Evolutionary conservation across 768 basidiomycete genomes (phyloP), one percentile per base, ranked within the genome.

Genomic region (Podaxis carcinomalis): DNA sequence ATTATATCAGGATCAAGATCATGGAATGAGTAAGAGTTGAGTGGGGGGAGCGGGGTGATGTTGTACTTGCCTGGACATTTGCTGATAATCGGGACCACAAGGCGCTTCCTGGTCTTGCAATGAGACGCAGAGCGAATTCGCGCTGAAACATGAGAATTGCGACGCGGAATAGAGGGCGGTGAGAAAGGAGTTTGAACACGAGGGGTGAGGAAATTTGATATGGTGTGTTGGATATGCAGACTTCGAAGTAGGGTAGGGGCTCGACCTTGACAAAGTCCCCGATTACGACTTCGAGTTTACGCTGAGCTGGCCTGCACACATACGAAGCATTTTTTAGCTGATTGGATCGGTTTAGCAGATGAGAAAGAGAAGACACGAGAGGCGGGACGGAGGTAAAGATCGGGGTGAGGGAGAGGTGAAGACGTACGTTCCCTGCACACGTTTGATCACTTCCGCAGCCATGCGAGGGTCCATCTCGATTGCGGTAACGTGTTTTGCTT

Each of bases 111-210:
- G 97, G 94, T 23, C 84, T 80, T 3, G 96, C 96, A 44, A 92
- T 87, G 10, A 99, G 83, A 1, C 97, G 89, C 63, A 95, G 80
- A 0, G 97, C 97, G 69, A 99, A 99, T 74, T 99, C 97, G 59
- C 95, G 90, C 76, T 99, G 97, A 78, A 99, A 99, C 97, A 99
- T 99, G 77, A 99, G 90, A 63, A 99, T 93, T 36, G 94, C 93
- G 60, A 91, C 86, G 25, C 96, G 93, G 72, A 92, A 93, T 47
- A 98, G 79, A 0, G 97, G 97, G 1, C 97, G 90, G 68, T 98
- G 95, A 2, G 97, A 98, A 52, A 98, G 87, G 36, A 99, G 85
- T 62, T 93, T 92, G 82, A 99, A 99, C 58, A 98, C 90, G 53
- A 99, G 88, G 4, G 95, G 93, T 0, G 97, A 98, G 1, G 97